Percentiles rank a stretch among this genome's conserved stretches.
phyloP scores from a whole-genome alignment of 2,329 filamentous ascomycete species.

The Cordyceps militaris region DNA sequence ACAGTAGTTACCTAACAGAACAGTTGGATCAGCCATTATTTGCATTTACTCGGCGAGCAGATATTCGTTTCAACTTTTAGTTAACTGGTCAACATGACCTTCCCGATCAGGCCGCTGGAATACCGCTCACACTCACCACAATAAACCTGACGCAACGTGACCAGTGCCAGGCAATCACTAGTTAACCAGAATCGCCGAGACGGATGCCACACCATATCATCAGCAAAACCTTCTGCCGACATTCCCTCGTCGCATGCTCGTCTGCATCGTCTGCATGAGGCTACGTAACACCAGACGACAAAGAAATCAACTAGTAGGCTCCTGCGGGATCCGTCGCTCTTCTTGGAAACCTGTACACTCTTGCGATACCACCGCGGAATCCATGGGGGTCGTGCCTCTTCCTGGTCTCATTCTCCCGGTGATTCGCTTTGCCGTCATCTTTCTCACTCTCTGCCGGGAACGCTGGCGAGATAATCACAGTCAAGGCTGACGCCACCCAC shows the following conservation, averaged over 20 bases:
- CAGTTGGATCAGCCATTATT: too few species aligned
- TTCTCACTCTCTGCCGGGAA: neutral
- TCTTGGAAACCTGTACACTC: neutral
- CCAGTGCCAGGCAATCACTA: neutral
- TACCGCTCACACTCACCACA: neutral
- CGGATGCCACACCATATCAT: neutral
- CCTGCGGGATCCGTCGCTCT: neutral
- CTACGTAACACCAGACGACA: neutral
- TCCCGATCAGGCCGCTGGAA: conserved; percentile 1
- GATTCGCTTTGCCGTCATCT: neutral
- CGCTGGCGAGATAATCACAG: neutral
- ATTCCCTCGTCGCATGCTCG: too few species aligned
- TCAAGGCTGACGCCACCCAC: conserved; percentile 7
- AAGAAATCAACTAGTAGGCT: neutral
- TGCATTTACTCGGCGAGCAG: too few species aligned
- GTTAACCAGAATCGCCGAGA: neutral
- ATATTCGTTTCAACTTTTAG: too few species aligned
- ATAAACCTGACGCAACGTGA: conserved; percentile 10
- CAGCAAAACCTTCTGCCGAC: neutral
- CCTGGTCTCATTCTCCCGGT: too few species aligned
- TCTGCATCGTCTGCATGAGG: neutral
- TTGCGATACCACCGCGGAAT: too few species aligned
- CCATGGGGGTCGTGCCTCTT: too few species aligned
- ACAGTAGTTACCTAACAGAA: too few species aligned
- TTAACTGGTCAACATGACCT: neutral